These are phyloP conservation scores for Posidonia australis DNA, from an alignment of 106 monocot genomes.

Conservation along the genomic window DNA sequence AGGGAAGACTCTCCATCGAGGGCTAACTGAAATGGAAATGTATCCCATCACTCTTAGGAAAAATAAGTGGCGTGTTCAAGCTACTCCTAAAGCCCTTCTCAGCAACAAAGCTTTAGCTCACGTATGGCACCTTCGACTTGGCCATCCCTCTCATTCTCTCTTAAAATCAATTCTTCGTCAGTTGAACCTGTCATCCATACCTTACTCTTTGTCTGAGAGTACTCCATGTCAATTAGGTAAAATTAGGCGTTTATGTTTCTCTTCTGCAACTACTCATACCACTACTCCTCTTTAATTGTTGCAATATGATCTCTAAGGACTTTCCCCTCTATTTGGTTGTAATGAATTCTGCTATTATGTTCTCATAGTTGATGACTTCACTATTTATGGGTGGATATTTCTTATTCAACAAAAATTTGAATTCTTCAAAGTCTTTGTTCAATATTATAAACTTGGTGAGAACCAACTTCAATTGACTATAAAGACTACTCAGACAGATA, in stretches of 20 bases:
- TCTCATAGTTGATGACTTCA: conserved; percentile 1
- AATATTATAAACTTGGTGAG: background rate
- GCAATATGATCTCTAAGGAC: background rate
- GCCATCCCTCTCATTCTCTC: no score
- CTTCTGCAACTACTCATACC: background rate
- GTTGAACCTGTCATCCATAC: background rate
- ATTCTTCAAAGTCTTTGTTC: background rate
- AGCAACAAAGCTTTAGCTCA: background rate
- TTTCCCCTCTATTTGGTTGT: background rate
- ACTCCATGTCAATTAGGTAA: background rate
- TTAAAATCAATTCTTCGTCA: background rate
- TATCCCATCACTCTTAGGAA: background rate
- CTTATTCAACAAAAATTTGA: conserved; percentile 1
- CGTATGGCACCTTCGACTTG: background rate
- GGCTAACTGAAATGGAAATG: background rate
- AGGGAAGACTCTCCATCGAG: background rate
- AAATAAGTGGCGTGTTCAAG: no score
- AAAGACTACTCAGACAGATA: background rate
- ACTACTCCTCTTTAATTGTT: background rate
- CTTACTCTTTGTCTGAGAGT: background rate
- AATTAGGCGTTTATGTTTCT: background rate
- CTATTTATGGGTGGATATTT: conserved; percentile 1
- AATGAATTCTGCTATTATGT: background rate
- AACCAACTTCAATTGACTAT: background rate
- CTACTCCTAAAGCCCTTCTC: background rate